phyloP scores from a whole-genome alignment of 2,329 filamentous ascomycete genomes.

The Zelopaecilomyces penicillatus region DNA sequence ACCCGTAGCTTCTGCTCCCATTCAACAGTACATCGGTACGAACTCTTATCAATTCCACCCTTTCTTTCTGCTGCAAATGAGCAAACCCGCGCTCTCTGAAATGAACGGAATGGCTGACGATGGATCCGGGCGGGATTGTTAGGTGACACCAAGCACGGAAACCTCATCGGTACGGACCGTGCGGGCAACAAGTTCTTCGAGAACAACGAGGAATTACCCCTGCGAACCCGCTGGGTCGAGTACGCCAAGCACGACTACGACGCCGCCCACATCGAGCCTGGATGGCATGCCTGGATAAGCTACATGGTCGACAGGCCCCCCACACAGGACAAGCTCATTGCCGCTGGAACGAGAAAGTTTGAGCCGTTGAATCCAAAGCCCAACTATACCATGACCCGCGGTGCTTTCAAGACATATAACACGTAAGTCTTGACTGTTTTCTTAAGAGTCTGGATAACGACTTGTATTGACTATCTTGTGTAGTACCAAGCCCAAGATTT shows the following conservation, averaged over 20 bases:
- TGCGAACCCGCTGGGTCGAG: constrained; percentile 95
- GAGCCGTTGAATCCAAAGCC: constrained; percentile 63
- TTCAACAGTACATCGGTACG: constrained; percentile 48
- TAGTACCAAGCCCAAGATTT: constrained; percentile 47
- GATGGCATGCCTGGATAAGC: constrained; percentile 97
- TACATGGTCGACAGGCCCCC: constrained; percentile 88
- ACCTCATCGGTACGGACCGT: constrained; percentile 73
- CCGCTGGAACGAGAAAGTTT: constrained; percentile 62
- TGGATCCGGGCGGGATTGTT: constrained; percentile 3
- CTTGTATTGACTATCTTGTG: background rate
- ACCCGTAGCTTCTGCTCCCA: constrained; percentile 8
- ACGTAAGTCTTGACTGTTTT: constrained; percentile 57
- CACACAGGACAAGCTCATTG: constrained; percentile 62
- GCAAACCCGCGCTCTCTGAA: background rate
- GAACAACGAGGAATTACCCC: constrained; percentile 89
- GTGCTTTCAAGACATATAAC: constrained; percentile 85
- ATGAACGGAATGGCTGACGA: background rate
- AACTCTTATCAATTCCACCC: background rate
- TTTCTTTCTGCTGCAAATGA: background rate
- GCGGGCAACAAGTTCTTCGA: constrained; percentile 98
- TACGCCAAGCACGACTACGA: constrained; percentile 85
- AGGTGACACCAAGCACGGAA: constrained; percentile 96
- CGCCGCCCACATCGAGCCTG: constrained; percentile 78
- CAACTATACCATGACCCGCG: constrained; percentile 67
- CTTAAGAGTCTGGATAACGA: background rate